A percentile compares a stretch with the other conserved stretches of the same genome.
These are phyloP conservation scores for Ophiostoma sp. DNA, from an alignment of 2,329 filamentous ascomycete genomes.

Conservation along the genomic window DNA sequence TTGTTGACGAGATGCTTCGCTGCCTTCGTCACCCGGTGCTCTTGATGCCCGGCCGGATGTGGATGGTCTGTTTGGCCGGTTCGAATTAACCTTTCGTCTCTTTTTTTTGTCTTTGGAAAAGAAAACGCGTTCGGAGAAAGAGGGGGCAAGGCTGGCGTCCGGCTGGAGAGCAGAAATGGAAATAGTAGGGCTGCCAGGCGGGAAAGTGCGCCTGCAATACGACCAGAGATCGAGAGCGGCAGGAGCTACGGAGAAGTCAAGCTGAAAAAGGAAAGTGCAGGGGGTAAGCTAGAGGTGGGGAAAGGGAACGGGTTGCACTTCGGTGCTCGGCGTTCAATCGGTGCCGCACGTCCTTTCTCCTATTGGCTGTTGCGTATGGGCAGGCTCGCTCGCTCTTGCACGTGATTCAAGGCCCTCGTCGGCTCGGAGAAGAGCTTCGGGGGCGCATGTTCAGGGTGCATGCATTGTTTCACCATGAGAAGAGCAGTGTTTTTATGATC, in stretches of 20 bases:
- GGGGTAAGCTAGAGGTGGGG: constrained; percentile 4
- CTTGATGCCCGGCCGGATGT: not conserved
- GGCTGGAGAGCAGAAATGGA: not conserved
- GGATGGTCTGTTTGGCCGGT: not conserved
- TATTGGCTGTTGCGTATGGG: not conserved
- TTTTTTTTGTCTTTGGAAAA: not conserved
- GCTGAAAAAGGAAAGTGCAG: constrained; percentile 10
- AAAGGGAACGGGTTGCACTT: not conserved
- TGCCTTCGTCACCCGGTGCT: constrained; percentile 4
- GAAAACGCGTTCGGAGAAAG: not conserved
- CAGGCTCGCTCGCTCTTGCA: not conserved
- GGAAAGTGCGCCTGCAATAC: constrained; percentile 3
- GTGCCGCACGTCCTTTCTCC: not conserved
- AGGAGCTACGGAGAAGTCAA: not conserved
- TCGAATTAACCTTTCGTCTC: not conserved
- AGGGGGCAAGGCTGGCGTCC: not conserved
- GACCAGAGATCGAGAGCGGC: constrained; percentile 1
- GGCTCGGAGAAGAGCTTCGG: constrained; percentile 14
- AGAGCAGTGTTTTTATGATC: not conserved
- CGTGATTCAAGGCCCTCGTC: not conserved
- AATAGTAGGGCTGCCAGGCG: not conserved
- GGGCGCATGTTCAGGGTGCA: not conserved
- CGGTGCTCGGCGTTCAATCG: constrained; percentile 20
- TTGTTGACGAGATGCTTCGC: not conserved
- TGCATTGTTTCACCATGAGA: not conserved